Evolutionary conservation across 2,329 filamentous ascomycete genomes (phyloP).

Genomic region (Penicillium janthinellum): DNA sequence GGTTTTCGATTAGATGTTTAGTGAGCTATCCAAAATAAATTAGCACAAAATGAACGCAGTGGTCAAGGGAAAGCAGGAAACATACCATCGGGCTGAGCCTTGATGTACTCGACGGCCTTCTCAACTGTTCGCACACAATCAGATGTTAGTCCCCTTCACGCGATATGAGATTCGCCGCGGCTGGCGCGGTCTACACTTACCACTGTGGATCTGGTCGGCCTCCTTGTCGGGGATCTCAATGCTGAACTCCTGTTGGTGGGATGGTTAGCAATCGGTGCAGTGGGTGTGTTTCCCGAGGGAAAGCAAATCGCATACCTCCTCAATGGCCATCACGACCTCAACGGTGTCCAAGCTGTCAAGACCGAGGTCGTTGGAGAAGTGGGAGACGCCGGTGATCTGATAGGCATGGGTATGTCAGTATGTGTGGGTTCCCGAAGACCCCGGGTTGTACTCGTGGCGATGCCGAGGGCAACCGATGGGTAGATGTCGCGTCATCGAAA

Average conservation of each 20-base stretch:
- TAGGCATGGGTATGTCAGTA: conserved; percentile 18
- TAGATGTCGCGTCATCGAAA: conserved; percentile 15
- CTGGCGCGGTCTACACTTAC: conserved; percentile 58
- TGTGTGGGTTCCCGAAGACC: not conserved
- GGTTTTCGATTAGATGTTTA: conserved; percentile 37
- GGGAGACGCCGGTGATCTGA: conserved; percentile 78
- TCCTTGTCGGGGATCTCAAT: conserved; percentile 99
- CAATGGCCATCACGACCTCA: conserved; percentile 99
- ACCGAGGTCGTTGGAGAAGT: conserved; percentile 97
- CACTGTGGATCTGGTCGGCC: conserved; percentile 88
- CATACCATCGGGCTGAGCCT: conserved; percentile 88
- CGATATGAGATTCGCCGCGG: not conserved
- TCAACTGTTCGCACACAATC: conserved; percentile 63
- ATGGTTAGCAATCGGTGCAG: conserved; percentile 19
- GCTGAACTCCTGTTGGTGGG: conserved; percentile 66
- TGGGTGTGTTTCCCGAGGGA: conserved; percentile 14
- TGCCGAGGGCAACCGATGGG: conserved; percentile 3
- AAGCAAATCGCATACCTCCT: conserved; percentile 67
- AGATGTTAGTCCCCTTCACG: conserved; percentile 10
- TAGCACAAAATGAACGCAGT: conserved; percentile 11
- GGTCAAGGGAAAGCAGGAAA: conserved; percentile 33
- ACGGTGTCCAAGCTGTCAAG: conserved; percentile 97
- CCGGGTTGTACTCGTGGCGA: conserved; percentile 4
- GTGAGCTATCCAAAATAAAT: conserved; percentile 34
- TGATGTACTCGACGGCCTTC: conserved; percentile 92